Evolutionary conservation across 495 filamentous ascomycete species (phyloP).

Genomic region (Penicillium diatomitis): DNA sequence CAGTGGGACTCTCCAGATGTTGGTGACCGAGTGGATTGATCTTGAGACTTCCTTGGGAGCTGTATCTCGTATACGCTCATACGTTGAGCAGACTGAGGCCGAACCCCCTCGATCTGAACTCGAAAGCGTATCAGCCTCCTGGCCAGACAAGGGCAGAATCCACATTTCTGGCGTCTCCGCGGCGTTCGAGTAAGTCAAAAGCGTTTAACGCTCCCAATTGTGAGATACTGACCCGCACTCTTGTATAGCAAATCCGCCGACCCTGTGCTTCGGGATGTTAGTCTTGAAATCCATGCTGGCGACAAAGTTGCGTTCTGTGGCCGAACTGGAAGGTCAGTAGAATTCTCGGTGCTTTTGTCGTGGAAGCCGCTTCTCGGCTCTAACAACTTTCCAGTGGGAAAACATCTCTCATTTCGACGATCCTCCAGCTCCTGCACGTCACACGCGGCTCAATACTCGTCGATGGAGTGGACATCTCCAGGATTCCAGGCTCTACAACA

Average conservation of each 20-base stretch:
- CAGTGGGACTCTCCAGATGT: slow-evolving; percentile 12
- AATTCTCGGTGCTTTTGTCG: too few species aligned
- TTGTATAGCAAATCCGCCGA: slow-evolving; percentile 9
- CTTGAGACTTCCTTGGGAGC: slow-evolving; percentile 27
- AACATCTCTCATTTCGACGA: slow-evolving; percentile 30
- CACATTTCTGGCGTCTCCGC: slow-evolving; percentile 14
- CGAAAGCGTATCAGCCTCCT: slow-evolving; percentile 8
- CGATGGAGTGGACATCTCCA: slow-evolving; percentile 37
- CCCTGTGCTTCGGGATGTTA: not conserved
- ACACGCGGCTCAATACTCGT: slow-evolving; percentile 29
- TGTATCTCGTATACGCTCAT: slow-evolving; percentile 18
- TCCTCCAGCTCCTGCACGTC: slow-evolving; percentile 31
- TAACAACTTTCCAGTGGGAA: slow-evolving; percentile 22
- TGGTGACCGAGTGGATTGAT: slow-evolving; percentile 18
- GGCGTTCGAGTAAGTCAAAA: slow-evolving; percentile 12
- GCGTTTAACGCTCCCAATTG: too few species aligned
- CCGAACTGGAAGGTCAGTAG: slow-evolving; percentile 20
- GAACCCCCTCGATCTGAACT: slow-evolving; percentile 14
- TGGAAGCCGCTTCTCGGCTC: too few species aligned
- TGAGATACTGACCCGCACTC: too few species aligned
- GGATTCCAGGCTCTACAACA: slow-evolving; percentile 17
- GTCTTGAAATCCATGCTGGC: not conserved
- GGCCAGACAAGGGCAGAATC: slow-evolving; percentile 15
- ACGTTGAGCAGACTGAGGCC: slow-evolving; percentile 7
- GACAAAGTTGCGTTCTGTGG: slow-evolving; percentile 4